Percentiles rank a stretch among this genome's conserved stretches.
Evolutionary conservation across 164 flowering plant species (phyloP).

Genomic region (Vitis riparia): DNA sequence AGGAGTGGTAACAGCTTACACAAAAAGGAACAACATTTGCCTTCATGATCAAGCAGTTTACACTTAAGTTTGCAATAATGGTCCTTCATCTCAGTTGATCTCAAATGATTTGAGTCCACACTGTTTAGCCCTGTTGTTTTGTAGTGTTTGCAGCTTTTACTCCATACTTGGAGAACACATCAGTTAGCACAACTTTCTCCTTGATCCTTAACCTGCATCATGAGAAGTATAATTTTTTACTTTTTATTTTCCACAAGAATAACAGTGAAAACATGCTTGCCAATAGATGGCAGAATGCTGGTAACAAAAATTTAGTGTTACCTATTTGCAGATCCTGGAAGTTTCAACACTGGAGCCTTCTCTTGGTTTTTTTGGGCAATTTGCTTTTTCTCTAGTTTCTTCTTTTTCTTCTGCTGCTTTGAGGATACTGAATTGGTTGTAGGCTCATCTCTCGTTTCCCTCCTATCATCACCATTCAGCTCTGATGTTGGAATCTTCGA

Average conservation of each 20-base stretch:
- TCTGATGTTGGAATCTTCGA: no score
- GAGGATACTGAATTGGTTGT: constrained; percentile 4
- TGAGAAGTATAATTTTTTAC: no score
- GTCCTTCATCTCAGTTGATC: no score
- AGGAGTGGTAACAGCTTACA: no score
- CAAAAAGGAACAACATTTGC: no score
- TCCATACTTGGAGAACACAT: constrained; percentile 59
- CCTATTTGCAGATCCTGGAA: constrained; percentile 73
- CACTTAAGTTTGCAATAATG: no score
- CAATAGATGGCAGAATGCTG: background rate
- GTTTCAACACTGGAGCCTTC: constrained; percentile 30
- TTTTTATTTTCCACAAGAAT: background rate
- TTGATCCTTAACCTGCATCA: constrained; percentile 60
- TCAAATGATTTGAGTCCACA: background rate
- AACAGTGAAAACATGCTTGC: background rate
- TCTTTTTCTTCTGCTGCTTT: constrained; percentile 6
- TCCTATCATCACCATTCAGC: background rate
- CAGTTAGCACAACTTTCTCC: constrained; percentile 66
- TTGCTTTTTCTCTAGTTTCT: constrained; percentile 24
- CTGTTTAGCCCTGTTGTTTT: constrained; percentile 23
- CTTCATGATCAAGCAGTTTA: no score
- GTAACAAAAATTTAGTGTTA: constrained; percentile 15
- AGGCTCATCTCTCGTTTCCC: constrained; percentile 2
- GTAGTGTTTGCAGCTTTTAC: constrained; percentile 20
- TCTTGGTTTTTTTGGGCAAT: constrained; percentile 25